Evolutionary conservation across 2,329 filamentous ascomycete species (phyloP).

Genomic region (Gaeumannomyces sp.): DNA sequence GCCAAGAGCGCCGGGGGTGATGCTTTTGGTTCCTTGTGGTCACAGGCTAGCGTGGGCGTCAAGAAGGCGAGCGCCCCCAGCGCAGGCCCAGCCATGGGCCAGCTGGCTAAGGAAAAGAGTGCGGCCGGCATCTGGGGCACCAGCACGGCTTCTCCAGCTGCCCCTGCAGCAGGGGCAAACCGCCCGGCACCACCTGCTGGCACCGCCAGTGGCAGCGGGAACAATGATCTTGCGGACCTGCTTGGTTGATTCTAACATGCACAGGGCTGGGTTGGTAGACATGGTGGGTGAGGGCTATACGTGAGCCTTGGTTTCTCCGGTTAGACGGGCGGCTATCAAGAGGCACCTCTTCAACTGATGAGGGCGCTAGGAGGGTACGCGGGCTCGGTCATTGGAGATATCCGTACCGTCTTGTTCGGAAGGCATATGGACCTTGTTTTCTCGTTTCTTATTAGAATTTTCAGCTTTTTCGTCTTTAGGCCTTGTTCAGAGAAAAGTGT

Average conservation of each 20-base stretch:
- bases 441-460: neutral
- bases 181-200: neutral
- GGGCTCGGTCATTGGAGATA: neutral
- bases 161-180: neutral
- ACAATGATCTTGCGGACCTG: neutral
- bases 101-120: slow-evolving; percentile 97
- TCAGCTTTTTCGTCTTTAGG: neutral
- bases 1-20: slow-evolving; percentile 59
- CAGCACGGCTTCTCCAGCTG: neutral
- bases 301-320: neutral
- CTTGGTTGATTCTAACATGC: neutral
- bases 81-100: slow-evolving; percentile 74
- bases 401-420: neutral
- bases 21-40: slow-evolving; percentile 85
- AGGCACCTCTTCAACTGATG: neutral
- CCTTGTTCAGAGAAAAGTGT: neutral
- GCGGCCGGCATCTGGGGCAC: slow-evolving; percentile 91
- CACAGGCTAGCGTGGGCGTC: slow-evolving; percentile 63
- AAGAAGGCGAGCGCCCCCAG: slow-evolving; percentile 63
- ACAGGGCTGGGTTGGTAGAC: neutral
- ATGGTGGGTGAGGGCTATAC: neutral
- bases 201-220: neutral
- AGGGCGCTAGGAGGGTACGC: too few relatives aligned
- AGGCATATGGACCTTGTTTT: neutral
- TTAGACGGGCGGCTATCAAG: neutral